Percentiles rank a stretch among this genome's conserved stretches.
These are phyloP conservation scores for Oryza rufipogon DNA, from an alignment of 176 grass and related monocot genomes.

Conservation along the genomic window DNA sequence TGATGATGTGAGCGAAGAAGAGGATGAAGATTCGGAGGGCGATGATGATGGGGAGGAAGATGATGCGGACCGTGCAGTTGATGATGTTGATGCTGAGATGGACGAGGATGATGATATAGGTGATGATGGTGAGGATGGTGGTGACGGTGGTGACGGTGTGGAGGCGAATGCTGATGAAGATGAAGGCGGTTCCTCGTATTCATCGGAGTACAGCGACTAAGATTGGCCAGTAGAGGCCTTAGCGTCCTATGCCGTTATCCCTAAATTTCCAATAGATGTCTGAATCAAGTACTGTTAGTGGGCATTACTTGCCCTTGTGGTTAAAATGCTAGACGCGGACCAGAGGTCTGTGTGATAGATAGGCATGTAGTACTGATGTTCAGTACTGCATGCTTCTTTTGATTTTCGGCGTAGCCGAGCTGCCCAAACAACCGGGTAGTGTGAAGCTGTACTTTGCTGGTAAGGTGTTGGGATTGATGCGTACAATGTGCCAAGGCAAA, in stretches of 20 bases:
- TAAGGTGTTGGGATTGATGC: slow-evolving; percentile 5
- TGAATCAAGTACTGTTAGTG: background rate
- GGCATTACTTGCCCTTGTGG: background rate
- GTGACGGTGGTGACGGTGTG: slow-evolving; percentile 33
- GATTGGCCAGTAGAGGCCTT: slow-evolving; percentile 1
- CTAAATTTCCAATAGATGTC: background rate
- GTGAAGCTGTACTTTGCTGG: slow-evolving; percentile 28
- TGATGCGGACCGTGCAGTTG: slow-evolving; percentile 37
- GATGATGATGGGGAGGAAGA: slow-evolving; percentile 61
- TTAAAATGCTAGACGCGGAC: slow-evolving; percentile 14
- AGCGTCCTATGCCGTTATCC: background rate
- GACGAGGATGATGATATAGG: slow-evolving; percentile 63
- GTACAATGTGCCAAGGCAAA: slow-evolving; percentile 27
- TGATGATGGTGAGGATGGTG: slow-evolving; percentile 45
- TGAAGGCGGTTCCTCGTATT: slow-evolving; percentile 62
- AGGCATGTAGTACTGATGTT: background rate
- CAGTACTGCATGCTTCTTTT: slow-evolving; percentile 15
- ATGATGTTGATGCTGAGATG: slow-evolving; percentile 54
- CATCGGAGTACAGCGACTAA: slow-evolving; percentile 83
- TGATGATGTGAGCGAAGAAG: slow-evolving; percentile 58
- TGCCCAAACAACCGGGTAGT: slow-evolving; percentile 13
- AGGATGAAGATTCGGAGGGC: slow-evolving; percentile 58
- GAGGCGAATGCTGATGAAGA: slow-evolving; percentile 55
- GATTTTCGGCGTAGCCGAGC: slow-evolving; percentile 15
- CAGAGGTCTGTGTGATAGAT: slow-evolving; percentile 7